Base-by-base conservation (phyloP, 2,329 filamentous ascomycete species). In the Colletotrichum incanum region DNA sequence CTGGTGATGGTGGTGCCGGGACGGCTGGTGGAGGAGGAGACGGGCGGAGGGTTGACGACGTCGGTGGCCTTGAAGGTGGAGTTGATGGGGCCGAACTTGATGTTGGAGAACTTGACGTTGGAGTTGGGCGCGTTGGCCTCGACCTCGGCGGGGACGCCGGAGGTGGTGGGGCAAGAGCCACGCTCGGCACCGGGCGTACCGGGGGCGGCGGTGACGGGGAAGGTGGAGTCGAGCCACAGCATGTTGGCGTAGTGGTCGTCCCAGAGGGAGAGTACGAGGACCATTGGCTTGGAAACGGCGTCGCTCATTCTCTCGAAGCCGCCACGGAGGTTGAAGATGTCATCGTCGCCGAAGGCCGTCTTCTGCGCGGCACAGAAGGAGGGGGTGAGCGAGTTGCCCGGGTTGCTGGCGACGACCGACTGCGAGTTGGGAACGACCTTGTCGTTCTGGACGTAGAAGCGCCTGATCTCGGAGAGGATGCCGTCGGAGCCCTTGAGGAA, bases 171-270 rank as follows among this genome's bases (percentile, higher is more conserved):
- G 80, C 90, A 92, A 45, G 83, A 82, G 66, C 90, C 90, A 77
- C 90, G 88, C 52, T 82, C 82, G 69, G 84, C 80, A 75, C 90
- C 90, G 39, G 84, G 84, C 39, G 54, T 26, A 54, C 67, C 71
- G 2, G 72, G 61, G 2, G 72, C 74, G 39, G 82, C 76, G 73
- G 82, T 78, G 72, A 84, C 83, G 60, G 92, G 91, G 84, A 88
- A 92, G 79, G 84, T 88, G 73, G 88, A 89, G 84, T 94, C 92
- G 76, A 94, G 88, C 93, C 93, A 94, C 77, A 92, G 87, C 73
- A 74, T 74, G 65, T 73, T 74, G 43, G 71, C 63, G 73, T 74
- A 73, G 66, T 71, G 66, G 82, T 93, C 92, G 78, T 93, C 89
- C 90, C 90, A 91, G 72, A 87, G 76, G 65, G 83, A 85, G 79